These are phyloP conservation scores for Vitis rotundifolia DNA, from an alignment of 164 flowering plant species.

Conservation along the genomic window DNA sequence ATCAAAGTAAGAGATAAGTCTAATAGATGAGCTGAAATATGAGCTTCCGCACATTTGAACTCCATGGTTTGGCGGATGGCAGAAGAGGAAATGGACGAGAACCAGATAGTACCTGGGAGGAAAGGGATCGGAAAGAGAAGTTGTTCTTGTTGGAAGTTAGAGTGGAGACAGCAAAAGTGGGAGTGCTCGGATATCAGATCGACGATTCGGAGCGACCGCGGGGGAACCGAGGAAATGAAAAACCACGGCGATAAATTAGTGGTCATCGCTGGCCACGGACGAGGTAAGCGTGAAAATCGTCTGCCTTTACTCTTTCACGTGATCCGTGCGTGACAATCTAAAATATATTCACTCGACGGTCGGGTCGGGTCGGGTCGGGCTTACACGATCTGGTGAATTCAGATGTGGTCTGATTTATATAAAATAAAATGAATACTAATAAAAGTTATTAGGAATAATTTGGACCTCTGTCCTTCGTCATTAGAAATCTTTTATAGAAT, in stretches of 20 bases:
- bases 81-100: background rate
- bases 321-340: constrained; percentile 10
- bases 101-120: constrained; percentile 6
- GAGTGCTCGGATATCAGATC: constrained; percentile 17
- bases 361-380: too few species aligned
- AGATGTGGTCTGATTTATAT: too few species aligned
- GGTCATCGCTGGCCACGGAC: constrained; percentile 19
- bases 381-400: too few species aligned
- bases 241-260: constrained; percentile 41
- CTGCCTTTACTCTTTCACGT: constrained; percentile 25
- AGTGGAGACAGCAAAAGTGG: background rate
- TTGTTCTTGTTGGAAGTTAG: background rate
- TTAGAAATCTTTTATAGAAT: too few species aligned
- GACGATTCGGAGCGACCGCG: constrained; percentile 13
- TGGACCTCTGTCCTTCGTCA: too few species aligned
- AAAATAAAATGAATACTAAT: too few species aligned
- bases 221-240: constrained; percentile 45
- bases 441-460: too few species aligned
- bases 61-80: too few species aligned
- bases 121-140: background rate
- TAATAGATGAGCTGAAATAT: too few species aligned
- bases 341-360: too few species aligned
- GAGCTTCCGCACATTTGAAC: too few species aligned
- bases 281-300: constrained; percentile 31
- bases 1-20: too few species aligned